phyloP scores from a whole-genome alignment of 1,284 basidiomycete species.

The Pseudozyma flocculosa region DNA sequence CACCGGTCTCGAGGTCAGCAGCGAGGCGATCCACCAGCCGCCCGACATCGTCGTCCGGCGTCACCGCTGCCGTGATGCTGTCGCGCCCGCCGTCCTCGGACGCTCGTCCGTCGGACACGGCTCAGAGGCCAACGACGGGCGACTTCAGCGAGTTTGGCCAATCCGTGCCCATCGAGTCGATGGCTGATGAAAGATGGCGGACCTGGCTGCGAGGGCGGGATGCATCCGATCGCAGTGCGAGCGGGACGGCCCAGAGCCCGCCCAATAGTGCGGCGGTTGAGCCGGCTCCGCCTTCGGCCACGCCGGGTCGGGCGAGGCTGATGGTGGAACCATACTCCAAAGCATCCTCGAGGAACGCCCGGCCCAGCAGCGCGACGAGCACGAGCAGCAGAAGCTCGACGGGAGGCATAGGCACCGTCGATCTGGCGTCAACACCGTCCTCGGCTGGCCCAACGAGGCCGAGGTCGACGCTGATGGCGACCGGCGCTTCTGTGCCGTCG shows the following conservation, averaged over 20 bases:
- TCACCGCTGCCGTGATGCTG: too few species aligned
- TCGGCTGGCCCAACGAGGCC: too few species aligned
- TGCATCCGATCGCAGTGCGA: background rate
- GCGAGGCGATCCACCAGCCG: background rate
- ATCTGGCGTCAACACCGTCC: too few species aligned
- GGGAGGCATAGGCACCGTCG: constrained; percentile 4
- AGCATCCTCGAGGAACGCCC: constrained; percentile 9
- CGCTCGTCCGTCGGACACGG: background rate
- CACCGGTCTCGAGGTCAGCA: background rate
- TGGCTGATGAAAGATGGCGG: constrained; percentile 26
- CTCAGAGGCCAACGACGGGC: constrained; percentile 1
- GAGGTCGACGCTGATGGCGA: too few species aligned
- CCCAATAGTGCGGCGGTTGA: background rate
- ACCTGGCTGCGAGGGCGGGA: constrained; percentile 18
- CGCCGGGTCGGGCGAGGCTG: constrained; percentile 6
- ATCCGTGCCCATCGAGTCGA: constrained; percentile 24
- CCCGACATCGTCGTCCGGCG: background rate
- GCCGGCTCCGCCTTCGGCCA: too few species aligned
- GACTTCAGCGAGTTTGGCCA: constrained; percentile 33
- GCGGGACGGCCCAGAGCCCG: background rate
- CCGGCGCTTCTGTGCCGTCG: too few species aligned
- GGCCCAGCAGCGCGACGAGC: constrained; percentile 20
- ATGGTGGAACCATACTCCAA: constrained; percentile 24
- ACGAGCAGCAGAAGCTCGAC: constrained; percentile 15
- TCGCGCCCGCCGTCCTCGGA: background rate